phyloP scores from a whole-genome alignment of 352 stramenopile species.

The Elongisporangium undulatum region DNA sequence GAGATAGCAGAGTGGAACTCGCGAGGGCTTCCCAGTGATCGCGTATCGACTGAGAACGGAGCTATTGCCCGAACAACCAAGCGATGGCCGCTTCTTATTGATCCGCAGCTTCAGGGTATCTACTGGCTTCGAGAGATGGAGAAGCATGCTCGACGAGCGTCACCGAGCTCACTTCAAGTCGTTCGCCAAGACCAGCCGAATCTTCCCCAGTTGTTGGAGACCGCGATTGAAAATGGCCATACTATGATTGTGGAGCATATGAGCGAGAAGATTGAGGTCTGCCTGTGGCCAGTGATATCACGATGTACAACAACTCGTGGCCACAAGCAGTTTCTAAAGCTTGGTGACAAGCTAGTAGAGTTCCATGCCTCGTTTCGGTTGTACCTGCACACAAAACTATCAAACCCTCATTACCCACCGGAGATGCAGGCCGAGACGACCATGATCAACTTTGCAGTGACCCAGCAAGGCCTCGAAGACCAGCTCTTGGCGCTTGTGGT shows the following conservation, averaged over 20 bases:
- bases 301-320: constrained; percentile 69
- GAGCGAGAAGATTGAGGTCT: constrained; percentile 80
- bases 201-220: constrained; percentile 66
- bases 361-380: constrained; percentile 77
- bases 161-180: constrained; percentile 55
- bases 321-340: constrained; percentile 68
- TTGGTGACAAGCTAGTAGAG: constrained; percentile 88
- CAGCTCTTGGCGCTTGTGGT: constrained; percentile 87
- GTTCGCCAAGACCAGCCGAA: constrained; percentile 83
- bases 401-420: constrained; percentile 90
- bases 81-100: constrained; percentile 86
- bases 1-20: constrained; percentile 88
- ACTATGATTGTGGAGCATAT: constrained; percentile 89
- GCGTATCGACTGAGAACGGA: constrained; percentile 90
- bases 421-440: constrained; percentile 90
- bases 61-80: constrained; percentile 78
- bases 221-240: constrained; percentile 73
- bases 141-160: constrained; percentile 37
- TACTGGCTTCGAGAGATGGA: constrained; percentile 88
- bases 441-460: constrained; percentile 92
- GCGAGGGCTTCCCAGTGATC: constrained; percentile 82
- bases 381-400: constrained; percentile 91
- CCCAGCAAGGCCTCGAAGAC: constrained; percentile 86
- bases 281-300: constrained; percentile 81
- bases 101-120: constrained; percentile 90